Evolutionary conservation across 768 basidiomycete genomes (phyloP).

Genomic region (Mycena olivaceomarginata): DNA sequence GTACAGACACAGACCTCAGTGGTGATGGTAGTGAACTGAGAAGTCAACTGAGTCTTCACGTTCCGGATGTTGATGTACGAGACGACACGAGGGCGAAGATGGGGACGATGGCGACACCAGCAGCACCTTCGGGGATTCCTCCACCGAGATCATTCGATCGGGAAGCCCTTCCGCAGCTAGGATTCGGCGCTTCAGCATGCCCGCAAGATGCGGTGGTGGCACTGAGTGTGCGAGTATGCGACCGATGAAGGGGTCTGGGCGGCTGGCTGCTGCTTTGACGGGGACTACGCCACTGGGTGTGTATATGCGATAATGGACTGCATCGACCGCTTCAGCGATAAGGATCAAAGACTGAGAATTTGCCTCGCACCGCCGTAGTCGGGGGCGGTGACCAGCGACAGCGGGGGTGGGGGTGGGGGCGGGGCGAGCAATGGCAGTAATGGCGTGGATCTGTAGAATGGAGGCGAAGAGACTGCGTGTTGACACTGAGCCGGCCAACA

Average conservation of each 20-base stretch:
- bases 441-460: slow-evolving; percentile 21
- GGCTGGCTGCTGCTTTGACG: slow-evolving; percentile 25
- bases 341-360: slow-evolving; percentile 31
- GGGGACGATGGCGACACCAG: neutral
- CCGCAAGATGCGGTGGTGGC: slow-evolving; percentile 21
- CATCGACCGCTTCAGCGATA: slow-evolving; percentile 27
- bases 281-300: slow-evolving; percentile 25
- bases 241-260: slow-evolving; percentile 27
- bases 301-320: slow-evolving; percentile 30
- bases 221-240: slow-evolving; percentile 29
- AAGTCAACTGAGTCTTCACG: slow-evolving; percentile 25
- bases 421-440: slow-evolving; percentile 25
- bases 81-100: neutral
- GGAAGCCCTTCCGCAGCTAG: slow-evolving; percentile 24
- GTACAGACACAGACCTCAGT: slow-evolving; percentile 20
- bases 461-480: slow-evolving; percentile 23
- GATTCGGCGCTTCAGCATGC: slow-evolving; percentile 25
- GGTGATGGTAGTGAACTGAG: slow-evolving; percentile 15
- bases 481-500: slow-evolving; percentile 26
- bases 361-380: slow-evolving; percentile 25
- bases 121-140: slow-evolving; percentile 26
- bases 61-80: slow-evolving; percentile 19
- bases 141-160: slow-evolving; percentile 20
- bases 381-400: slow-evolving; percentile 26
- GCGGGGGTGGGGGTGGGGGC: slow-evolving; percentile 8